A percentile compares a stretch with the other conserved stretches of the same genome.
Evolutionary conservation across 495 filamentous ascomycete genomes (phyloP).

Genomic region (Annulohypoxylon moriforme): DNA sequence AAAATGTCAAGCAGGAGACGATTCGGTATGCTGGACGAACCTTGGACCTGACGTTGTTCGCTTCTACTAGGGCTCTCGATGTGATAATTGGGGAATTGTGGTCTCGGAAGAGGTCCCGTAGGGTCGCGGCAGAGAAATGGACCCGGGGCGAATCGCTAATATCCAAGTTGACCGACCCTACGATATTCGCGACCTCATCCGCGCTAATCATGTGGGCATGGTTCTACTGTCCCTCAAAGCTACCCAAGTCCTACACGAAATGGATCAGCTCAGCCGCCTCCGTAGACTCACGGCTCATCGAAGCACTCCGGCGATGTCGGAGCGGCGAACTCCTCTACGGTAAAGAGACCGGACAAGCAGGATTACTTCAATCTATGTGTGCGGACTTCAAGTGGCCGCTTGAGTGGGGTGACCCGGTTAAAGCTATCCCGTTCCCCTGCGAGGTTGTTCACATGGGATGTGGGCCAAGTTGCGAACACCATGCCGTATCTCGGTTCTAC

Average conservation of each 20-base stretch:
- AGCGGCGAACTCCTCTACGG: constrained; percentile 77
- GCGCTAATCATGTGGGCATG: constrained; percentile 93
- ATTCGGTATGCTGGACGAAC: constrained; percentile 75
- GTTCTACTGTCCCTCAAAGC: constrained; percentile 77
- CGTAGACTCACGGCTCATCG: constrained; percentile 81
- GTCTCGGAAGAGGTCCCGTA: constrained; percentile 59
- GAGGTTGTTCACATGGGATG: constrained; percentile 88
- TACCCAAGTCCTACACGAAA: constrained; percentile 82
- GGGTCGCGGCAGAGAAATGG: constrained; percentile 58
- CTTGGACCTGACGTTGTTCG: constrained; percentile 87
- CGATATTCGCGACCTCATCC: constrained; percentile 78
- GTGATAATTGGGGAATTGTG: constrained; percentile 75
- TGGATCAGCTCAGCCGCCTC: constrained; percentile 86
- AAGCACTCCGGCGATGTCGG: constrained; percentile 75
- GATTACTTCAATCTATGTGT: constrained; percentile 79
- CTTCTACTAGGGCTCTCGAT: constrained; percentile 79
- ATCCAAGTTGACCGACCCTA: constrained; percentile 70
- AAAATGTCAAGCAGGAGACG: constrained; percentile 44
- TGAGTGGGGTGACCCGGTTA: constrained; percentile 80
- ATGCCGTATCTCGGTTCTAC: constrained; percentile 76
- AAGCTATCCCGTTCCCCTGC: constrained; percentile 82
- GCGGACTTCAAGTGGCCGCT: constrained; percentile 75
- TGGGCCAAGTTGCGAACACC: constrained; percentile 80
- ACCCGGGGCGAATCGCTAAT: constrained; percentile 62
- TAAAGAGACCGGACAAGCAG: constrained; percentile 77